Evolutionary conservation across 2,329 filamentous ascomycete genomes (phyloP), one percentile per base, ranked within the genome.

Genomic region (Claviceps digitariae): DNA sequence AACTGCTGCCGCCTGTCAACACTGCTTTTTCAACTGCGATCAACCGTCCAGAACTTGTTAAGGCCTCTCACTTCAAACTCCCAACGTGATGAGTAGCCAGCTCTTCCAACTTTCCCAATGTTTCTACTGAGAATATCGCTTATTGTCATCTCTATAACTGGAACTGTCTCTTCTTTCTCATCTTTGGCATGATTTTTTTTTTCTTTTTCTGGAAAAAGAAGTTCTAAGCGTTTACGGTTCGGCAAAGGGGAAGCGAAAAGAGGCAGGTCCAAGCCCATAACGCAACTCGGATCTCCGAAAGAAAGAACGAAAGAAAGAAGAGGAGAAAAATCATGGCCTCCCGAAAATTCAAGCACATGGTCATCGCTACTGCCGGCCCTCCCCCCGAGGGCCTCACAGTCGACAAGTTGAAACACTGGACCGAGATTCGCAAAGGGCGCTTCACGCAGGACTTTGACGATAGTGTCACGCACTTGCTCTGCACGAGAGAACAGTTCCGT

Each of bases 381-480:
- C 77, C 87, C 4, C 73, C 74, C 0, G 69, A 67, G 1, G 65
- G 69, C 17, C 69, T 71, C 56, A 72, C 70, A 1, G 67, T 74
- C 2, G 71, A 77, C 1, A 77, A 86, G 44, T 74, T 93, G 38
- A 74, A 74, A 38, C 70, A 72, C 41, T 95, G 87, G 87, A 74
- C 87, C 10, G 69, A 71, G 4, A 63, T 72, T 4, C 79, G 85
- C 54, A 81, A 79, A 7, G 89, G 86, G 1, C 65, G 54, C 1
- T 84, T 82, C 62, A 67, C 70, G 0, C 64, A 70, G 1, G 68
- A 72, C 0, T 67, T 88, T 20, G 72, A 72, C 27, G 64, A 72
- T 0, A 61, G 70, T 0, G 79, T 84, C 10, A 95, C 89, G 0
- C 89, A 95, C 66, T 69, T 95, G 0, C 74, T 95, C 23, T 79